A percentile compares a stretch with the other conserved stretches of the same genome.
Conservation (phyloP, 305 asterid genomes). For the Euphrasia arctica region DNA sequence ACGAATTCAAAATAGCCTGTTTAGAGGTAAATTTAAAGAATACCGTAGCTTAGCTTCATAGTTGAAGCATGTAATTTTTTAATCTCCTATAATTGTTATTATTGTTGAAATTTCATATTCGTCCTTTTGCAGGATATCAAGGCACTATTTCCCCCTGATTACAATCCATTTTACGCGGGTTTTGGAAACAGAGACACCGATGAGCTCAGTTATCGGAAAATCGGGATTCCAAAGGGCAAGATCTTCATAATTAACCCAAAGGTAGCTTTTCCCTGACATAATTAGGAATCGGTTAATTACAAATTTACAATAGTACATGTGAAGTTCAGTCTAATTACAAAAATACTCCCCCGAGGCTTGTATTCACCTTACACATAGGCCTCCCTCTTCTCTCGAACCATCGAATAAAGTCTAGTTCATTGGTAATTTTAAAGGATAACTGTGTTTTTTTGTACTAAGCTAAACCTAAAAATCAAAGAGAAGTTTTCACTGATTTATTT, state of each 20-base stretch:
- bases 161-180: constrained; percentile 97
- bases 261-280: constrained; percentile 36
- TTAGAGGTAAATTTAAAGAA: constrained; percentile 61
- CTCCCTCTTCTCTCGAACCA: too few species aligned
- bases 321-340: too few species aligned
- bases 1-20: constrained; percentile 98
- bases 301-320: not conserved
- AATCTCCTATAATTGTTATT: too few species aligned
- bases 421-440: too few species aligned
- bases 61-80: too few species aligned
- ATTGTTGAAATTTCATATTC: constrained; percentile 2
- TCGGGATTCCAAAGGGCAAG: constrained; percentile 97
- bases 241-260: constrained; percentile 96
- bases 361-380: too few species aligned
- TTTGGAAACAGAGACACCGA: constrained; percentile 98
- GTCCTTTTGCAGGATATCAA: constrained; percentile 72
- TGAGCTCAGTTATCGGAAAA: constrained; percentile 94
- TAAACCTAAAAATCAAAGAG: not conserved
- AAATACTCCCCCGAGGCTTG: too few species aligned
- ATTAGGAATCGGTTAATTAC: not conserved
- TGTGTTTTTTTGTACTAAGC: too few species aligned
- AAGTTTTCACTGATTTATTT: not conserved
- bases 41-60: too few species aligned
- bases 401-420: too few species aligned
- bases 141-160: constrained; percentile 91